Evolutionary conservation across 805 yeast species (phyloP), one percentile per base, ranked within the genome.

Genomic region (Candida stauntonica): DNA sequence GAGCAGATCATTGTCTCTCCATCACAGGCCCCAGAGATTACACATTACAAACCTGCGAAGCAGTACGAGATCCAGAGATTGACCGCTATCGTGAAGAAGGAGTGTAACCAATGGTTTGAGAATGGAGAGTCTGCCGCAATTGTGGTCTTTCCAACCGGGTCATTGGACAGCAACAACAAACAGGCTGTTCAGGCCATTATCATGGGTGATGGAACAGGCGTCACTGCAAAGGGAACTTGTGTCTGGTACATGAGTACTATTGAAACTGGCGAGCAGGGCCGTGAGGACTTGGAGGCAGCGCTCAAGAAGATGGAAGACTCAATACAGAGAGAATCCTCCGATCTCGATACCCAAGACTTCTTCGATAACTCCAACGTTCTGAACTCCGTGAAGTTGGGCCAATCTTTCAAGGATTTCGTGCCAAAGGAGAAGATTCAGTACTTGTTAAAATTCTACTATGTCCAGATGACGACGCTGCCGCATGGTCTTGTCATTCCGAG

Each of bases 101-200:
- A 83, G 47, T 91, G 98, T 66, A 74, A 72, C 36, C 95, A 88
- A 65, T 91, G 98, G 98, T 84, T 89, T 66, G 73, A 79, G 12
- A 88, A 84, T 34, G 79, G 78, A 35, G 98, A 91, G 65, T 72
- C 79, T 31, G 81, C 91, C 1, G 85, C 96, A 0, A 71, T 89
- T 24, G 95, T 91, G 21, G 95, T 88, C 1, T 91, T 93, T 70
- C 98, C 99, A 15, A 89, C 95, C 14, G 75, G 76, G 14, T 79
- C 95, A 1, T 69, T 91, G 39, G 73, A 81, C 16, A 61, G 71
- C 3, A 52, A 68, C 35, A 91, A 93, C 59, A 67, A 66, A 41
- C 72, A 67, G 48, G 86, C 93, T 7, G 93, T 91, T 27, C 97
- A 89, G 62, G 91, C 81, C 5, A 65, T 91, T 29, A 86, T 93